A percentile compares a stretch with the other conserved stretches of the same genome.
phyloP scores from a whole-genome alignment of 2,329 filamentous ascomycete genomes.

The Alternaria solani region DNA sequence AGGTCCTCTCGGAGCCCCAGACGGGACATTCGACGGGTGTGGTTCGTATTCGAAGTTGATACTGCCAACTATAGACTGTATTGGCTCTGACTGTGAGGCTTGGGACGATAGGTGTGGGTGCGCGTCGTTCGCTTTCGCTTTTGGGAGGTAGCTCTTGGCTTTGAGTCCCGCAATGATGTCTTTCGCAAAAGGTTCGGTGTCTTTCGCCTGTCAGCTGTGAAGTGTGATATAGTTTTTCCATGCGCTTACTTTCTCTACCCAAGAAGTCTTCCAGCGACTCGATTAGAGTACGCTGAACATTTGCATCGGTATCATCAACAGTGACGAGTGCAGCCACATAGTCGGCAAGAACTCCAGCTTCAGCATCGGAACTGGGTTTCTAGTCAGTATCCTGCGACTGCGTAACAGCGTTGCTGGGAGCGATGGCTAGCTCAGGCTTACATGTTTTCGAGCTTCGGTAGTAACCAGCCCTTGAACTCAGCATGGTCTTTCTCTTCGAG shows the following conservation, averaged over 20 bases:
- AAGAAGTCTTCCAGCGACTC: slow-evolving; percentile 79
- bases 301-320: slow-evolving; percentile 66
- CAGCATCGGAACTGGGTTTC: slow-evolving; percentile 72
- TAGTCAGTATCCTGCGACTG: slow-evolving; percentile 12
- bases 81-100: slow-evolving; percentile 31
- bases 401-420: neutral
- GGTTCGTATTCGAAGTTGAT: slow-evolving; percentile 32
- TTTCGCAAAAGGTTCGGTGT: slow-evolving; percentile 70
- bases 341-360: slow-evolving; percentile 82
- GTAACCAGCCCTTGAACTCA: slow-evolving; percentile 77
- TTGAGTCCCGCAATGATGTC: slow-evolving; percentile 74
- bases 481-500: slow-evolving; percentile 63
- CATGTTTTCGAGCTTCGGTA: slow-evolving; percentile 79
- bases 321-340: slow-evolving; percentile 81
- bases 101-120: neutral
- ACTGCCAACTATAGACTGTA: slow-evolving; percentile 33
- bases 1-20: slow-evolving; percentile 36
- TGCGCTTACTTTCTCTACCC: slow-evolving; percentile 62
- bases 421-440: slow-evolving; percentile 52
- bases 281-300: slow-evolving; percentile 72
- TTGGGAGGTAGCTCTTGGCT: slow-evolving; percentile 56
- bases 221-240: neutral
- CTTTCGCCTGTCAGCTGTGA: slow-evolving; percentile 47
- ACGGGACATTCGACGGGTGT: slow-evolving; percentile 24
- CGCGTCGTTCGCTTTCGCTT: slow-evolving; percentile 21